Conservation (phyloP, 1,284 basidiomycete species). For the Vanrija sp. region DNA sequence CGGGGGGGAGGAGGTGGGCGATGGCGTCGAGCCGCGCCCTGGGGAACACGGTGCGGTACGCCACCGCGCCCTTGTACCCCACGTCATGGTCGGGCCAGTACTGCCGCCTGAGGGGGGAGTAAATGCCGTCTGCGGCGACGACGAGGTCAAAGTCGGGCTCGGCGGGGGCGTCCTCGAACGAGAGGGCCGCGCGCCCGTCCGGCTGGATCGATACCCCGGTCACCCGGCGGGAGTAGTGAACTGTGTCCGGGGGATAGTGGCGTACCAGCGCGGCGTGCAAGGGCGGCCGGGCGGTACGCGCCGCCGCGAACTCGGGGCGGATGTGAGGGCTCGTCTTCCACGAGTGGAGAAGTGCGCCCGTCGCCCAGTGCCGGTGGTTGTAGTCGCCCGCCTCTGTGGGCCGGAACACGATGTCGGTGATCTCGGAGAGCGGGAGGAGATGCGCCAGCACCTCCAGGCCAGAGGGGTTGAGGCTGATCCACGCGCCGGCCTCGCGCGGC, state of each 20-base stretch:
- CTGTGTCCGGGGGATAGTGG: neutral
- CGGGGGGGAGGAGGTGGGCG: neutral
- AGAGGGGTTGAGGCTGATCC: neutral
- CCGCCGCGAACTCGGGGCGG: neutral
- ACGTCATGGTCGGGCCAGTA: slow-evolving; percentile 26
- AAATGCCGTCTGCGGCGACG: slow-evolving; percentile 33
- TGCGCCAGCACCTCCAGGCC: neutral
- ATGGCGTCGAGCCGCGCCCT: slow-evolving; percentile 21
- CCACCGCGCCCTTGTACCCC: slow-evolving; percentile 27
- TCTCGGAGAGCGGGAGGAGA: neutral
- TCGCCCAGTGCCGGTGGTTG: neutral
- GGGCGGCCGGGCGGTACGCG: neutral
- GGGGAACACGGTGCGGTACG: slow-evolving; percentile 24
- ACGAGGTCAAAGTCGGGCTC: slow-evolving; percentile 25
- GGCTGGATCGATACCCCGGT: neutral
- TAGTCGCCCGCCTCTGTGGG: neutral
- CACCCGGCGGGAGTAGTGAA: neutral
- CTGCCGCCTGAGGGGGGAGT: slow-evolving; percentile 26
- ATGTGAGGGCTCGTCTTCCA: neutral
- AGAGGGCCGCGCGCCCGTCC: neutral
- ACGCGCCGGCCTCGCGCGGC: slow-evolving; percentile 6
- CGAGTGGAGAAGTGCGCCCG: neutral
- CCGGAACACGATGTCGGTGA: neutral
- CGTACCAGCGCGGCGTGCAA: neutral
- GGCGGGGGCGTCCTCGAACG: slow-evolving; percentile 18